phyloP scores from a whole-genome alignment of 2,329 filamentous ascomycete genomes.

The Fusarium humuli region DNA sequence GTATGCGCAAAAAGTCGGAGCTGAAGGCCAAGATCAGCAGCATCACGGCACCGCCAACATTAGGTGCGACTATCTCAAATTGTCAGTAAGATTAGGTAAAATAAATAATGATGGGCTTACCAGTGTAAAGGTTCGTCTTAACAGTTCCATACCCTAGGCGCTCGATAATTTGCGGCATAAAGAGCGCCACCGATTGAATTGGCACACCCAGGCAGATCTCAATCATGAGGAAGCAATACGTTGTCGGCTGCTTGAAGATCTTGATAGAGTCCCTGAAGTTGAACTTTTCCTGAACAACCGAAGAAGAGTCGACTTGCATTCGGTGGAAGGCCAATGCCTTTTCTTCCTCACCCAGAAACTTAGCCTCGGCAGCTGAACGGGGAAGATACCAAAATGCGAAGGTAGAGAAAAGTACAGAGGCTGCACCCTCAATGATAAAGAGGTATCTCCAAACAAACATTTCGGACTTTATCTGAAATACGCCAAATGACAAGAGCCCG shows the following conservation, averaged over 20 bases:
- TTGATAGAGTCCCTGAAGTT: constrained; percentile 19
- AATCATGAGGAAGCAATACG: constrained; percentile 19
- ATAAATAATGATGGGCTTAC: background rate
- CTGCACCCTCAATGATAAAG: constrained; percentile 19
- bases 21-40: constrained; percentile 16
- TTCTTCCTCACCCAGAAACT: constrained; percentile 19
- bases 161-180: constrained; percentile 23
- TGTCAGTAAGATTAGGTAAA: background rate
- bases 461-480: constrained; percentile 11
- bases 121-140: constrained; percentile 19
- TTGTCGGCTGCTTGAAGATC: constrained; percentile 18
- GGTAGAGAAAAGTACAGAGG: constrained; percentile 2
- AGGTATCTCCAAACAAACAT: constrained; percentile 18
- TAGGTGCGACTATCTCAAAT: background rate
- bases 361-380: background rate
- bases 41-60: constrained; percentile 18
- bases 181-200: constrained; percentile 10
- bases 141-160: constrained; percentile 8
- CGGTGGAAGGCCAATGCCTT: constrained; percentile 11
- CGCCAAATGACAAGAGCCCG: constrained; percentile 7
- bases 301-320: constrained; percentile 18
- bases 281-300: constrained; percentile 20
- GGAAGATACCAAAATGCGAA: constrained; percentile 27
- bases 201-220: constrained; percentile 22
- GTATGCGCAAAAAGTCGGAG: constrained; percentile 12